A percentile compares a stretch with the other conserved stretches of the same genome.
Evolutionary conservation across 257 asterid genomes (phyloP).

Genomic region (Solanum paucissectum): DNA sequence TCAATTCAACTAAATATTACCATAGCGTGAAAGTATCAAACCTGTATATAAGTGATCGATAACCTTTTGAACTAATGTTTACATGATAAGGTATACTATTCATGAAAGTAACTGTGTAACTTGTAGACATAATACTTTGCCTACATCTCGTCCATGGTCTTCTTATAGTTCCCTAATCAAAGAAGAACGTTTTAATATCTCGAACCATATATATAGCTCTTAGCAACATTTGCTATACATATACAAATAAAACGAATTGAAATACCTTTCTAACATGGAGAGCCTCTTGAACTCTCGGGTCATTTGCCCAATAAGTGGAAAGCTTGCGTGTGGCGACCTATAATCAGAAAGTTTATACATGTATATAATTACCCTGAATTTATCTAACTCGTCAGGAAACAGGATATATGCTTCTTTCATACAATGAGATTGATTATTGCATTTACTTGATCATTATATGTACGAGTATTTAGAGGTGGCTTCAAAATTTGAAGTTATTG

Average conservation of each 20-base stretch:
- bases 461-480: background rate
- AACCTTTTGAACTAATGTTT: background rate
- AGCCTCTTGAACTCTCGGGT: constrained; percentile 9
- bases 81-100: background rate
- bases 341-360: background rate
- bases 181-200: background rate
- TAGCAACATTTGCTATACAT: background rate
- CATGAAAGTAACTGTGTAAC: background rate
- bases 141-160: background rate
- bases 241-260: background rate
- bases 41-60: background rate
- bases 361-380: no score
- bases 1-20: background rate
- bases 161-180: background rate
- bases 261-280: constrained; percentile 20
- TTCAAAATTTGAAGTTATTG: no score
- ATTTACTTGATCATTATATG: no score
- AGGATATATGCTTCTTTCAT: background rate
- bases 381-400: background rate
- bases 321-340: background rate
- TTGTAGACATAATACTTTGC: background rate
- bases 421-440: background rate
- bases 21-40: background rate
- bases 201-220: background rate
- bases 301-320: constrained; percentile 20